Evolutionary conservation across 768 basidiomycete species (phyloP).

Genomic region (Multifurca ochricompacta): DNA sequence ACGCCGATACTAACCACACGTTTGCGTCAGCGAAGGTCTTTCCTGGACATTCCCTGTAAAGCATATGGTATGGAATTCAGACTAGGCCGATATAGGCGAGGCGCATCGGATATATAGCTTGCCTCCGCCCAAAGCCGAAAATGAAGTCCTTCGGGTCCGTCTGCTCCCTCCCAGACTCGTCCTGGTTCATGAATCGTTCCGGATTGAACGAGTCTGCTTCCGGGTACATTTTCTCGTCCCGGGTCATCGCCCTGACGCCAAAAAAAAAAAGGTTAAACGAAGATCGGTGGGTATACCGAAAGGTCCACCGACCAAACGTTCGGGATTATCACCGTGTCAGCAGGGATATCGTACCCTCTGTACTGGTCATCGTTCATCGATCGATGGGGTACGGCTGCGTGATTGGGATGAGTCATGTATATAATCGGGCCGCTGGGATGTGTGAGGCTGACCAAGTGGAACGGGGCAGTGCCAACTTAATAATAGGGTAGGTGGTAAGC

Average conservation of each 20-base stretch:
- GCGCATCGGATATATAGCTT: neutral
- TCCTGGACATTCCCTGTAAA: slow-evolving; percentile 19
- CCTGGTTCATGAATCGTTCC: slow-evolving; percentile 19
- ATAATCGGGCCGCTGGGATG: neutral
- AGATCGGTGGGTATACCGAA: neutral
- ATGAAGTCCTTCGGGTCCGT: slow-evolving; percentile 17
- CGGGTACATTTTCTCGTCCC: slow-evolving; percentile 16
- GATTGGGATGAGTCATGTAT: slow-evolving; percentile 4
- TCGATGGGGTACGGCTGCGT: slow-evolving; percentile 20
- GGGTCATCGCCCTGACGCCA: slow-evolving; percentile 20
- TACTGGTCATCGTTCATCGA: slow-evolving; percentile 20
- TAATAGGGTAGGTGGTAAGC: neutral
- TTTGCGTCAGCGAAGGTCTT: slow-evolving; percentile 20
- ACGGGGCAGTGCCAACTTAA: slow-evolving; percentile 20
- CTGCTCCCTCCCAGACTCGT: neutral
- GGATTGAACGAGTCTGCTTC: slow-evolving; percentile 13
- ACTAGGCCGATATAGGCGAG: neutral
- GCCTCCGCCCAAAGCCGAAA: slow-evolving; percentile 22
- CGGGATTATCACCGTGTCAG: slow-evolving; percentile 17
- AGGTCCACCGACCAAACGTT: slow-evolving; percentile 19
- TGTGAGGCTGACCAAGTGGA: slow-evolving; percentile 17
- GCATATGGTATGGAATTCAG: neutral
- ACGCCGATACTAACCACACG: slow-evolving; percentile 19
- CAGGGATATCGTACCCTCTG: slow-evolving; percentile 19
- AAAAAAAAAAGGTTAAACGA: neutral